A percentile compares a stretch with the other conserved stretches of the same genome.
These are phyloP conservation scores for Eucalyptus microcorys DNA, from an alignment of 345 rosid genomes.

Conservation along the genomic window DNA sequence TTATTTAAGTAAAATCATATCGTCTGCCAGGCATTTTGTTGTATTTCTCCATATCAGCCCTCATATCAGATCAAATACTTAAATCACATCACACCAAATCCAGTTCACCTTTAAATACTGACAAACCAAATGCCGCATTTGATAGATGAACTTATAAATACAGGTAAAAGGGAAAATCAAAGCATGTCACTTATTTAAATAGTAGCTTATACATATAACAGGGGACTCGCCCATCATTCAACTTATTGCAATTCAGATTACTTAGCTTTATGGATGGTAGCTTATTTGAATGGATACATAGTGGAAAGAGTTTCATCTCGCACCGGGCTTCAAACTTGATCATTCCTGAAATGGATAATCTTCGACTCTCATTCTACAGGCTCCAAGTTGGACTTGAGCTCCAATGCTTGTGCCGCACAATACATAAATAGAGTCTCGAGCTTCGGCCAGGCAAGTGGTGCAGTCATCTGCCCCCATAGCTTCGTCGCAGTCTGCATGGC, in stretches of 20 bases:
- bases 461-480: background rate
- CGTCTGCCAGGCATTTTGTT: background rate
- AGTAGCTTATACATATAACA: background rate
- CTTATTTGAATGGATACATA: background rate
- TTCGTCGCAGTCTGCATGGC: background rate
- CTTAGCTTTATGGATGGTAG: background rate
- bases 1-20: background rate
- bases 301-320: background rate
- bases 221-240: background rate
- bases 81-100: background rate
- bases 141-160: background rate
- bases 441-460: background rate
- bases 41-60: background rate
- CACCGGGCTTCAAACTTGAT: background rate
- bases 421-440: background rate
- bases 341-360: background rate
- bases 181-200: background rate
- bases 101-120: background rate
- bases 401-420: background rate
- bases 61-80: background rate
- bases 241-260: background rate
- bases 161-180: background rate
- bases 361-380: background rate
- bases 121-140: background rate
- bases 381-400: background rate